phyloP scores from a whole-genome alignment of 2,329 filamentous ascomycete species.

The Alternaria postmessia region DNA sequence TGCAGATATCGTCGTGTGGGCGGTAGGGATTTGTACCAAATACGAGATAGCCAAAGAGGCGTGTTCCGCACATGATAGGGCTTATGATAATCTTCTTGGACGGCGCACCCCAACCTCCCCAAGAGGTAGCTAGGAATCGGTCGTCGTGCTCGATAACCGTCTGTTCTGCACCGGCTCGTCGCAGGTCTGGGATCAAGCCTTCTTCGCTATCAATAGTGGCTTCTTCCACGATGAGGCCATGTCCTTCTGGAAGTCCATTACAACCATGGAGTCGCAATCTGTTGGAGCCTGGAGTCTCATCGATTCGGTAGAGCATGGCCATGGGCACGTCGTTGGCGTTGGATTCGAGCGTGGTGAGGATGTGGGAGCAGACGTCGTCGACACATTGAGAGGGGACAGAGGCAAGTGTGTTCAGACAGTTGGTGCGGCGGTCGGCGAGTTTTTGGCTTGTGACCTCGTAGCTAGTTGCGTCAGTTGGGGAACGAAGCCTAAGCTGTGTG shows the following conservation, averaged over 20 bases:
- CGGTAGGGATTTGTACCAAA: slow-evolving; percentile 49
- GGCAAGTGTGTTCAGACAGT: slow-evolving; percentile 43
- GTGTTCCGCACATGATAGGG: slow-evolving; percentile 34
- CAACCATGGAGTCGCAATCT: slow-evolving; percentile 35
- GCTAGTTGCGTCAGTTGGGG: slow-evolving; percentile 11
- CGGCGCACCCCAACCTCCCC: slow-evolving; percentile 39
- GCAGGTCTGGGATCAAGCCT: slow-evolving; percentile 42
- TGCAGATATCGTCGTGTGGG: slow-evolving; percentile 40
- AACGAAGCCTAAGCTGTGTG: not conserved
- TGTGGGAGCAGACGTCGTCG: slow-evolving; percentile 34
- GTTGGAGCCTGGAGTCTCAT: slow-evolving; percentile 18
- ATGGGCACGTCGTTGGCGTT: slow-evolving; percentile 42
- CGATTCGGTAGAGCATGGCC: slow-evolving; percentile 41
- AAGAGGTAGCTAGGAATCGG: slow-evolving; percentile 39
- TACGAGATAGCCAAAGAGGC: slow-evolving; percentile 41
- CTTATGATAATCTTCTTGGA: slow-evolving; percentile 38
- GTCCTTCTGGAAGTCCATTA: slow-evolving; percentile 38
- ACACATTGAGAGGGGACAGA: slow-evolving; percentile 33
- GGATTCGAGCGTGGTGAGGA: slow-evolving; percentile 40
- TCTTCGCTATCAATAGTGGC: slow-evolving; percentile 31
- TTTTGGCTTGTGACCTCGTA: slow-evolving; percentile 46
- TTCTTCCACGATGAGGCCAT: slow-evolving; percentile 36
- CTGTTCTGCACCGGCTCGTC: slow-evolving; percentile 31
- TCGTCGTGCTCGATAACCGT: slow-evolving; percentile 39
- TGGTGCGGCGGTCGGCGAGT: slow-evolving; percentile 43